These are phyloP conservation scores for Colletotrichum australisinense DNA, from an alignment of 2,329 filamentous ascomycete species.

Conservation along the genomic window DNA sequence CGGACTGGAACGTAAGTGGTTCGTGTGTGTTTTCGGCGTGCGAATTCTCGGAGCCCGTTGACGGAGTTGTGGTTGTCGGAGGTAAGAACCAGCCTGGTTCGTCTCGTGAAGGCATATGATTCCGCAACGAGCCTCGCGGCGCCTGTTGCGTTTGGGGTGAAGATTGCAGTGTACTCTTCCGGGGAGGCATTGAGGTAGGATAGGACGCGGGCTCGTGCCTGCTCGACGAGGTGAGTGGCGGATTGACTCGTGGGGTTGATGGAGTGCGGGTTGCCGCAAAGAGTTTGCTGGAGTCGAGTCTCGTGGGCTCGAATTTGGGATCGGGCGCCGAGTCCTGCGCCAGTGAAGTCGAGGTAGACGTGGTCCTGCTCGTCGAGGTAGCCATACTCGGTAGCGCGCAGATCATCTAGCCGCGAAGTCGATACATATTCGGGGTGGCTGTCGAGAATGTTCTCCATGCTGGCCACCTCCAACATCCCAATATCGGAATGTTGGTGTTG, in stretches of 20 bases:
- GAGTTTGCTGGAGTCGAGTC: constrained; percentile 41
- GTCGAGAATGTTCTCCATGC: constrained; percentile 31
- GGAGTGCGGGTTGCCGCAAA: constrained; percentile 55
- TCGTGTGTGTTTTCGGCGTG: constrained; percentile 39
- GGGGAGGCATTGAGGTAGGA: constrained; percentile 47
- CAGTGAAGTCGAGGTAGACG: constrained; percentile 55
- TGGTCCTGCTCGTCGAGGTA: constrained; percentile 51
- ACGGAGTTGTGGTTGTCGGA: constrained; percentile 56
- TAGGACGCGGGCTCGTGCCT: constrained; percentile 46
- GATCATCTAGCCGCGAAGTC: constrained; percentile 45
- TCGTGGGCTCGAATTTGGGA: constrained; percentile 47
- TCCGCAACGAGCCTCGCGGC: constrained; percentile 53
- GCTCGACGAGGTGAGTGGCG: constrained; percentile 47
- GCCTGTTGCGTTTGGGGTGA: constrained; percentile 53
- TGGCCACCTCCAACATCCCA: background rate
- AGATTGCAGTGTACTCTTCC: constrained; percentile 53
- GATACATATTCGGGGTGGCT: constrained; percentile 48
- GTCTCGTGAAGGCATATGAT: constrained; percentile 47
- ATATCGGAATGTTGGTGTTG: background rate
- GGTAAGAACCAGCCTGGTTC: constrained; percentile 46
- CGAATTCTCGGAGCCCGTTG: constrained; percentile 52
- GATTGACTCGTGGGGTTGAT: constrained; percentile 49
- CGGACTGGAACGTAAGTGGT: constrained; percentile 46
- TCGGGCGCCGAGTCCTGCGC: constrained; percentile 48
- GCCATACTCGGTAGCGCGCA: constrained; percentile 48